These are phyloP conservation scores for Phytophthora podocarpi DNA, from an alignment of 352 stramenopile species.

Conservation along the genomic window DNA sequence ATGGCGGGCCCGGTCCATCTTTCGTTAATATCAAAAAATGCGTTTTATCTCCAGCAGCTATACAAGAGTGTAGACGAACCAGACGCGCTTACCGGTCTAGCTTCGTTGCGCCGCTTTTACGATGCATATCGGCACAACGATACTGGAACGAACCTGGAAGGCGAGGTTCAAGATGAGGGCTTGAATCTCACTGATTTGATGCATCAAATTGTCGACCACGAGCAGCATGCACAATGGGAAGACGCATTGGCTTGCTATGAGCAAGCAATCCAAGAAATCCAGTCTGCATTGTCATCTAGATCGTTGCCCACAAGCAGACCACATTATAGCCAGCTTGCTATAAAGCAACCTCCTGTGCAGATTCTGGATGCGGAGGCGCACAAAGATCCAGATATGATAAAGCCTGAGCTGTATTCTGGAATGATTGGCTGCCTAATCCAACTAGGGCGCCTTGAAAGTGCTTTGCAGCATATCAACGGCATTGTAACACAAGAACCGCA, in stretches of 20 bases:
- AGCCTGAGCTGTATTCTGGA: conserved; percentile 78
- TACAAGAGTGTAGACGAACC: conserved; percentile 84
- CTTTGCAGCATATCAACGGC: conserved; percentile 86
- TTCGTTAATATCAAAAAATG: conserved; percentile 61
- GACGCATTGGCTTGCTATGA: conserved; percentile 81
- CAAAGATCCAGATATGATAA: conserved; percentile 60
- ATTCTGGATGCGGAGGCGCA: conserved; percentile 40
- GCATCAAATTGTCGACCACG: conserved; percentile 72
- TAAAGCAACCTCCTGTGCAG: conserved; percentile 24
- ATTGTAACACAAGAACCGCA: conserved; percentile 82
- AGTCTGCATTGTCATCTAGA: conserved; percentile 48
- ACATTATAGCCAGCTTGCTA: conserved; percentile 23
- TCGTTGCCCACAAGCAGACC: conserved; percentile 22
- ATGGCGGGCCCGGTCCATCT: conserved; percentile 43
- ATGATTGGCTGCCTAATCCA: conserved; percentile 88
- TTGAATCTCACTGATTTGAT: conserved; percentile 69
- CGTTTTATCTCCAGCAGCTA: conserved; percentile 72
- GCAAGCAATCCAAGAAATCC: conserved; percentile 75
- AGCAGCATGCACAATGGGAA: conserved; percentile 79
- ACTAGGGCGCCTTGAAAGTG: conserved; percentile 81
- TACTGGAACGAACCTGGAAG: conserved; percentile 23
- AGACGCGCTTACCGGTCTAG: conserved; percentile 63
- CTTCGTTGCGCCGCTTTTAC: conserved; percentile 58
- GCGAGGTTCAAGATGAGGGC: conserved; percentile 36
- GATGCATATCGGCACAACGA: conserved; percentile 46